Base-by-base conservation (phyloP, 2,329 filamentous ascomycete genomes). In the Botrytis cinerea region DNA sequence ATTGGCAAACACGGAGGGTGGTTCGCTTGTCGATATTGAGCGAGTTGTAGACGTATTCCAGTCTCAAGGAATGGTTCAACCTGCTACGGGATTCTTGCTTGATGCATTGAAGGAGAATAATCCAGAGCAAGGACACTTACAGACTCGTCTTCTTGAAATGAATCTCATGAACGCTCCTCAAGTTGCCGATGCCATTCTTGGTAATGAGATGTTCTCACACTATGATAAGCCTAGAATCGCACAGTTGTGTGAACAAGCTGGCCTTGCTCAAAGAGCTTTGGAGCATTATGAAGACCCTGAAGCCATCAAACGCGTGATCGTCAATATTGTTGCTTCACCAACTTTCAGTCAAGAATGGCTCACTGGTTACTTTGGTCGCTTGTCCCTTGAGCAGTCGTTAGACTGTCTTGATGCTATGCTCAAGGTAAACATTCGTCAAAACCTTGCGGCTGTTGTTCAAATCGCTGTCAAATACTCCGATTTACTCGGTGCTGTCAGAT, bases 381-480 rank as follows among this genome's bases (percentile, higher is more conserved):
- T 99, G 54, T 98, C 95, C 1, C 93, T 99, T 38, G 96, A 98
- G 81, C 94, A 98, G 81, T 97, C 94, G 0, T 85, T 99, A 25
- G 95, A 98, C 76, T 97, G 93, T 83, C 86, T 99, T 77, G 94
- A 98, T 80, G 95, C 95, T 75, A 99, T 99, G 96, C 89, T 99
- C 82, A 95, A 95, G 84, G 86, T 89, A 80, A 99, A 99, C 85
- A 98, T 99, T 79, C 95, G 96, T 77, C 95, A 98, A 83, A 99
- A 98, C 82, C 86, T 99, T 73, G 95, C 97, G 83, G 91, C 94
- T 28, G 96, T 98, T 48, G 94, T 98, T 74, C 95, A 97, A 80
- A 92, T 99, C 77, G 94, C 95, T 51, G 98, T 97, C 78, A 99
- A 99, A 84, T 99, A 97, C 85, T 98, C 95, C 0, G 97, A 99